Evolutionary conservation across 2,329 filamentous ascomycete species (phyloP), one percentile per base, ranked within the genome.

Genomic region (Penicillium brevicompactum): DNA sequence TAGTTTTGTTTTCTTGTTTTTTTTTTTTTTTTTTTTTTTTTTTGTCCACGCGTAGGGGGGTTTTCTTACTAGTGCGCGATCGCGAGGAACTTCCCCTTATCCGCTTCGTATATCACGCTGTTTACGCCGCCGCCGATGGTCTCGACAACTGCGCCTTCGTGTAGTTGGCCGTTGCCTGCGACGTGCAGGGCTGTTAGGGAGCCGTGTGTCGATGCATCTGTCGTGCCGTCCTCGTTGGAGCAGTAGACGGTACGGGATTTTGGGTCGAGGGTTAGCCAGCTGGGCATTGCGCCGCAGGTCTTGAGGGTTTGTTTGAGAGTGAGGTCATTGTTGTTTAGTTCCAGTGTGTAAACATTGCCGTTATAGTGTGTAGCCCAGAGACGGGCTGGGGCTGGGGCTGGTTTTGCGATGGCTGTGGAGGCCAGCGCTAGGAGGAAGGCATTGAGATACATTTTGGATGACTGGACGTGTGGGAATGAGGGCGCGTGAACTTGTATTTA

Each of bases 21-120:
- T 27, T 18, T 18, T 18, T 18, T 18, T 18, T 18, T 18, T 18
- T 18, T 18, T 18, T 18, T 18, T 18, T 18, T 18, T 18, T 18
- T 18, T 18, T n/a, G n/a, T n/a, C n/a, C n/a, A n/a, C n/a, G 24
- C 7, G 24, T 2, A 5, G 24, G 5, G 24, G 24, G 24, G 1
- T 27, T 24, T 27, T 27, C 70, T 24, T 64, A 74, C 72, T 74
- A 74, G 56, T 76, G 70, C 46, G 73, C 73, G 59, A 76, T 65
- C 14, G 70, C 72, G 40, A 74, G 50, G 45, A 63, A 74, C 46
- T 70, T 46, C 3, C 63, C 66, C 2, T 58, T 41, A 1, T 51
- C 64, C 8, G 53, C 64, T 21, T 61, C 59, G 46, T 71, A 75
- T 14, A 75, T 62, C 7, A 70, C 65, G 59, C 68, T 74, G 46